A percentile compares a stretch with the other conserved stretches of the same genome.
These are phyloP conservation scores for Osmozyma mogii DNA, from an alignment of 805 yeast genomes.

Conservation along the genomic window DNA sequence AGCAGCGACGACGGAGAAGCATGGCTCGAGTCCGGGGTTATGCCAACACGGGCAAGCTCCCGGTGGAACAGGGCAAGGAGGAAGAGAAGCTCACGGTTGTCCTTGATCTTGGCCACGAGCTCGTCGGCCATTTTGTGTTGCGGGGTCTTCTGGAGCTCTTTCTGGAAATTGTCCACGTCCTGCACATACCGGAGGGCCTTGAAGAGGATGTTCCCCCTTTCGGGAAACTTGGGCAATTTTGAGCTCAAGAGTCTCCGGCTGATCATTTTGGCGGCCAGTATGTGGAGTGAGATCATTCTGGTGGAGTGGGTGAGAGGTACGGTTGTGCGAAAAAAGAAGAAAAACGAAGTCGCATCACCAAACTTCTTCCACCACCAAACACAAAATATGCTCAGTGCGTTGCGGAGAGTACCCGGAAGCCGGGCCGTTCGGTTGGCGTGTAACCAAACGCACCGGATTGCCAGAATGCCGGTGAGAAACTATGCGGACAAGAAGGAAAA, in stretches of 20 bases:
- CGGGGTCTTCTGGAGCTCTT: conserved; percentile 13
- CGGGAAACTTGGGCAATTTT: neutral
- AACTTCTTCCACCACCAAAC: no score
- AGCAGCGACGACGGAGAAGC: conserved; percentile 3
- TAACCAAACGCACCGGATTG: no score
- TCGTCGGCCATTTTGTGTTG: conserved; percentile 15
- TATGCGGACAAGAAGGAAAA: conserved; percentile 20
- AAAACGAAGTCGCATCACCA: no score
- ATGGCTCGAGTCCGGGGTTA: conserved; percentile 11
- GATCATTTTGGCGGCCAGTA: no score
- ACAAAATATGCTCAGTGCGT: no score
- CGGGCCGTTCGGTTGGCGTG: no score
- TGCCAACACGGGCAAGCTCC: conserved; percentile 24
- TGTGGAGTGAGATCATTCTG: no score
- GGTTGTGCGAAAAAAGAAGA: no score
- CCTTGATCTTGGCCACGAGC: conserved; percentile 16
- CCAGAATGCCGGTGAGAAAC: no score
- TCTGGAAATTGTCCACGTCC: conserved; percentile 20
- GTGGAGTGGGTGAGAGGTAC: no score
- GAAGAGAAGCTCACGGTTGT: conserved; percentile 22
- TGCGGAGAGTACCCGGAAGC: no score
- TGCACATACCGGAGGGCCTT: conserved; percentile 21
- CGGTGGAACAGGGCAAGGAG: conserved; percentile 24
- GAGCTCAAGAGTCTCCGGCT: no score
- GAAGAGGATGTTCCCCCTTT: neutral